phyloP scores from a whole-genome alignment of 2,329 filamentous ascomycete species.

The Cercospora janseana region DNA sequence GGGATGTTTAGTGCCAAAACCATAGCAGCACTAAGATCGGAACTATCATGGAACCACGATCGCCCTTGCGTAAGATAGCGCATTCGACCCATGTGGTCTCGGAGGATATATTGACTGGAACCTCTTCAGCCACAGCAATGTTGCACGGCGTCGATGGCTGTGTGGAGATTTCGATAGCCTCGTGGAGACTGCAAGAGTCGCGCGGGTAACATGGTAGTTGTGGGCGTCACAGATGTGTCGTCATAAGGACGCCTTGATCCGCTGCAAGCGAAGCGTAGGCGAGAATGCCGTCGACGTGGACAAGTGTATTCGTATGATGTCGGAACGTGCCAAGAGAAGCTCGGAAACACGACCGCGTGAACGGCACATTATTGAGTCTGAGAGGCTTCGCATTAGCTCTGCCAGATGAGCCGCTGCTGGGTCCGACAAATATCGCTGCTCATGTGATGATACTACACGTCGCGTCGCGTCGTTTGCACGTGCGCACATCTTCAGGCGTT shows the following conservation, averaged over 20 bases:
- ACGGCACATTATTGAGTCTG: no score
- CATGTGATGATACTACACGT: background rate
- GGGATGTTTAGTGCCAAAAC: background rate
- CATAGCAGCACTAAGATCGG: constrained; percentile 2
- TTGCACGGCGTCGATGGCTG: background rate
- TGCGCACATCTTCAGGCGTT: constrained; percentile 1
- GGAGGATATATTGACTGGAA: no score
- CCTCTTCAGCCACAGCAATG: background rate
- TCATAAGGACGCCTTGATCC: constrained; percentile 1
- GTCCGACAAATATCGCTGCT: no score
- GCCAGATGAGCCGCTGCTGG: no score
- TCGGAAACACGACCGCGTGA: no score
- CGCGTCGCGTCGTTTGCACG: no score
- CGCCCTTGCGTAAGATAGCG: constrained; percentile 3
- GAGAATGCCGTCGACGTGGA: background rate
- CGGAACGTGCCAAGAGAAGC: no score
- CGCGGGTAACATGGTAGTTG: background rate
- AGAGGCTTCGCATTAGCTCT: no score
- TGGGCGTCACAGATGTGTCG: background rate
- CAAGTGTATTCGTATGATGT: no score
- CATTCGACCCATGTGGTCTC: no score
- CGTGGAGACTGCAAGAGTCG: background rate
- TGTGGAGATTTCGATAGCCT: constrained; percentile 1
- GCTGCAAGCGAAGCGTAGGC: background rate
- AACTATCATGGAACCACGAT: background rate